phyloP scores from a whole-genome alignment of 495 filamentous ascomycete genomes.

The Lasiosphaeris hirsuta region DNA sequence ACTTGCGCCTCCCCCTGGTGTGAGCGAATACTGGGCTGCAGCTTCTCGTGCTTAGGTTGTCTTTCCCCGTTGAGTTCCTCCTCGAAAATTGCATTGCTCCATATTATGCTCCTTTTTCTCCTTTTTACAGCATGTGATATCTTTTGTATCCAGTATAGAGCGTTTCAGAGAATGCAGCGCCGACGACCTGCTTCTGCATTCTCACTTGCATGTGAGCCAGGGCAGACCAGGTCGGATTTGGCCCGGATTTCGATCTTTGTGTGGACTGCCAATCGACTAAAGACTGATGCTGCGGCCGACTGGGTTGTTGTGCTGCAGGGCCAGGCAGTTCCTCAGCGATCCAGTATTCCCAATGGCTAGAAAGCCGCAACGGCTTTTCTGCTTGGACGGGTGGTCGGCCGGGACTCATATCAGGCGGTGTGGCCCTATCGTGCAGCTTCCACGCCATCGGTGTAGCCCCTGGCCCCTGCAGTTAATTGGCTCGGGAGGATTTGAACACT shows the following conservation, averaged over 20 bases:
- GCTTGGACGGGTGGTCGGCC: conserved; percentile 7
- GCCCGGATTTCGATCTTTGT: background rate
- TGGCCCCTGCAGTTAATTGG: conserved; percentile 19
- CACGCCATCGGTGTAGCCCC: background rate
- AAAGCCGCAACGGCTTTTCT: conserved; percentile 13
- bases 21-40: too few species aligned
- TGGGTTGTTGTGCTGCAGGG: conserved; percentile 5
- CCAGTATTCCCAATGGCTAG: background rate
- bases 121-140: too few species aligned
- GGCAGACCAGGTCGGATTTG: background rate
- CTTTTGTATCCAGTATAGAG: too few species aligned
- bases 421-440: background rate
- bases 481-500: background rate
- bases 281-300: too few species aligned
- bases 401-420: background rate
- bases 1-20: too few species aligned
- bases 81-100: too few species aligned
- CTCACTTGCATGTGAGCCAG: too few species aligned
- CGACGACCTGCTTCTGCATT: too few species aligned
- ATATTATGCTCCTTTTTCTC: too few species aligned
- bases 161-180: too few species aligned
- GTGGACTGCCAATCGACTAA: background rate
- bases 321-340: conserved; percentile 1
- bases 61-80: background rate
- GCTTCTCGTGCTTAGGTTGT: too few species aligned